Conservation (phyloP, 1,139 yeast species). For the Suhomyces panamericanus region DNA sequence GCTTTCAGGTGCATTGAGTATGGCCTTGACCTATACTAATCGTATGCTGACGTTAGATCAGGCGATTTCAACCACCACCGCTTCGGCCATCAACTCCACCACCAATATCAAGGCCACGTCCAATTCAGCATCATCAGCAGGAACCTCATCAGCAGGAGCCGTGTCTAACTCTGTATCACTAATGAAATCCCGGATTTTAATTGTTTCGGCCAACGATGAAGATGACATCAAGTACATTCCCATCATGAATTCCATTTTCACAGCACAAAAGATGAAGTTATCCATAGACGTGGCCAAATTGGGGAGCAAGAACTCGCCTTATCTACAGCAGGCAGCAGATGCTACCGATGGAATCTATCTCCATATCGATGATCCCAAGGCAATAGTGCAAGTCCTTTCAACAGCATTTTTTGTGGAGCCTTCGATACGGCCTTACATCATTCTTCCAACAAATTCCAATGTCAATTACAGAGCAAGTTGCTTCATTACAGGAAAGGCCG, state of each 20-base stretch:
- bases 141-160: constrained; percentile 16
- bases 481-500: constrained; percentile 81
- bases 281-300: constrained; percentile 90
- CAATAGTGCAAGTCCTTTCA: constrained; percentile 64
- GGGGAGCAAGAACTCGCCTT: constrained; percentile 69
- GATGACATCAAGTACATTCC: constrained; percentile 84
- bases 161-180: constrained; percentile 30
- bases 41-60: constrained; percentile 57
- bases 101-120: constrained; percentile 26
- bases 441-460: constrained; percentile 80
- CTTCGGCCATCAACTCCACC: constrained; percentile 46
- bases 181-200: constrained; percentile 69
- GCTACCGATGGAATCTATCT: constrained; percentile 91
- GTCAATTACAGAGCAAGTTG: constrained; percentile 96
- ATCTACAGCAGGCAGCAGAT: constrained; percentile 93
- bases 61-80: constrained; percentile 48
- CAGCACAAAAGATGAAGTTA: constrained; percentile 89
- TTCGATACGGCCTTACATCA: constrained; percentile 66
- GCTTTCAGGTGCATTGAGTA: constrained; percentile 75
- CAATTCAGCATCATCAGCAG: constrained; percentile 11
- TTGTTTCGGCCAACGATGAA: constrained; percentile 76
- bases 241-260: constrained; percentile 92
- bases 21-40: constrained; percentile 79
- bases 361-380: constrained; percentile 70
- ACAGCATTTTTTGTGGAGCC: constrained; percentile 86